A percentile compares a stretch with the other conserved stretches of the same genome.
Conservation (phyloP, 371 early-diverging fungal species). For the Saksenaea oblongispora region DNA sequence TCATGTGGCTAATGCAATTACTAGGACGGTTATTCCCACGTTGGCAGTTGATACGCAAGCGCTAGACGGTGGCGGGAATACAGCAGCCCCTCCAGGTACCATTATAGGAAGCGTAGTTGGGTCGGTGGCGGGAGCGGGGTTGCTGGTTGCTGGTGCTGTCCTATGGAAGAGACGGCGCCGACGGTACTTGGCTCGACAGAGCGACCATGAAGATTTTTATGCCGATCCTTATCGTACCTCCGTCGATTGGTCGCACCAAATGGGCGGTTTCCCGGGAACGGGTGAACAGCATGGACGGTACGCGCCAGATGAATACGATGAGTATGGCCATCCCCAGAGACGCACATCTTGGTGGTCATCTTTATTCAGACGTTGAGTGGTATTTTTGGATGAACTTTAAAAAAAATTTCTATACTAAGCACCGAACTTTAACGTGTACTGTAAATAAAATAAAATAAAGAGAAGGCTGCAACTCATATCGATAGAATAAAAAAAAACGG, state of each 20-base stretch:
- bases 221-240: constrained; percentile 8
- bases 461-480: no score
- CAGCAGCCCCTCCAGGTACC: background rate
- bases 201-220: constrained; percentile 10
- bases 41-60: background rate
- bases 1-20: background rate
- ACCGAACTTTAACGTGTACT: background rate
- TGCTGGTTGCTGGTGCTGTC: background rate
- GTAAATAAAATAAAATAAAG: background rate
- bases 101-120: background rate
- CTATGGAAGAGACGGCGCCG: constrained; percentile 1
- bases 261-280: background rate
- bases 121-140: background rate
- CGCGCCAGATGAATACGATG: background rate
- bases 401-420: background rate
- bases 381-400: background rate
- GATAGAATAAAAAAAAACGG: no score
- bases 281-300: background rate
- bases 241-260: constrained; percentile 1
- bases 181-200: constrained; percentile 2
- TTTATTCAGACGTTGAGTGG: background rate
- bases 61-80: background rate
- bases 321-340: background rate
- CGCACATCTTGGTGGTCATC: background rate
- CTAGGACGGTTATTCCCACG: background rate